Evolutionary conservation across 2,329 filamentous ascomycete species (phyloP), one percentile per base, ranked within the genome.

Genomic region (Gremmenia infestans): DNA sequence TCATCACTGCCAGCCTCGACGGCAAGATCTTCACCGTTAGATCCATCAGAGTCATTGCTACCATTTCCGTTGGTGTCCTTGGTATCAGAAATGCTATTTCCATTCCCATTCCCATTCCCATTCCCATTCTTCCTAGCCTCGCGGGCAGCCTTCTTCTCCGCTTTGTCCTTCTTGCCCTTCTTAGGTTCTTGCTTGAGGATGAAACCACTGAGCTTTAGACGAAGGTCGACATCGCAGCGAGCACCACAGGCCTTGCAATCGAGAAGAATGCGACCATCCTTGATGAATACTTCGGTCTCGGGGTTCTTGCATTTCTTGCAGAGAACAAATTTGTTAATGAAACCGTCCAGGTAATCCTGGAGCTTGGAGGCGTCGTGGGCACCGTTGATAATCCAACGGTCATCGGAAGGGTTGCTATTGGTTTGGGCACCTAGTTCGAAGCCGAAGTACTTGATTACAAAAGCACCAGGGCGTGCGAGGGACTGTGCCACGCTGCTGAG

Each of bases 291-390:
- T 64, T 95, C 92, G 64, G 94, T 99, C 81, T 99, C 94, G 37
- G 94, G 94, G 75, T 99, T 99, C 85, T 96, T 96, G 87, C 94
- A 99, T 74, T 95, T 93, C 80, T 95, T 96, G 89, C 94, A 99
- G 63, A 99, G 91, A 69, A 99, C 94, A 67, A 97, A 99, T 78
- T 91, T 96, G 80, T 87, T 83, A 78, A 99, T 99, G 83, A 99
- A 99, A 68, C 92, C 92, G 73, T 97, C 93, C 49, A 99, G 89
- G 68, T 97, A 92, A 73, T 97, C 94, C 80, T 99, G 94, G 49
- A 99, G 88, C 81, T 97, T 97, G 74, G 81, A 78, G 61, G 93
- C 86, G 66, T 99, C 94, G 73, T 99, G 94, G 65, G 93, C 91
- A 72, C 94, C 94, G 78, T 99, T 99, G 83, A 99, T 97, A 78